These are phyloP conservation scores for Nothopassalora personata DNA, from an alignment of 2,329 filamentous ascomycete genomes.

Conservation along the genomic window DNA sequence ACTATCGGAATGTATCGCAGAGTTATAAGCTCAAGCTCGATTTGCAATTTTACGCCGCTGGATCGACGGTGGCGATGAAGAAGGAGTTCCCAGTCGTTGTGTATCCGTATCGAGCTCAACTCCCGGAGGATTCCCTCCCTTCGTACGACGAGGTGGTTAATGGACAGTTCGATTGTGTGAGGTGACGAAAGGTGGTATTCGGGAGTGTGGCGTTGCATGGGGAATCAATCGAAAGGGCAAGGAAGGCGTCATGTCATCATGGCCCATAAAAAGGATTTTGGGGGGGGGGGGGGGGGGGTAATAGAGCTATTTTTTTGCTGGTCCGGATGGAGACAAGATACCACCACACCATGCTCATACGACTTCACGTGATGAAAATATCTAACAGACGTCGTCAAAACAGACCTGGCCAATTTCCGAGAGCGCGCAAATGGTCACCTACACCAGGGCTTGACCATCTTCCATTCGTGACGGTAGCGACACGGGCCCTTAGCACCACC, in stretches of 20 bases:
- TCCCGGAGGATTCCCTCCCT: background rate
- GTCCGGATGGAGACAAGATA: too few relatives aligned
- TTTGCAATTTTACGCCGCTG: conserved; percentile 11
- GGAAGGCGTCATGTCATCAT: too few relatives aligned
- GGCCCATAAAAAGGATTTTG: background rate
- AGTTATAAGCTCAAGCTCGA: conserved; percentile 13
- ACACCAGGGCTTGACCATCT: too few relatives aligned
- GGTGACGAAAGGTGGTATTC: background rate
- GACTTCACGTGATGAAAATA: too few relatives aligned
- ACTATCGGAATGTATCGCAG: conserved; percentile 6
- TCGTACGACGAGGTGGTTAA: background rate
- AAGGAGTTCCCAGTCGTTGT: conserved; percentile 3
- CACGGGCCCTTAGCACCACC: too few relatives aligned
- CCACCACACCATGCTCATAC: too few relatives aligned
- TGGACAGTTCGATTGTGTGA: background rate
- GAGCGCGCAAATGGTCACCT: too few relatives aligned
- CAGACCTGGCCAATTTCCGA: too few relatives aligned
- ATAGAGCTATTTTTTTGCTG: background rate
- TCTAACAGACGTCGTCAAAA: too few relatives aligned
- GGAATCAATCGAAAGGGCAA: background rate
- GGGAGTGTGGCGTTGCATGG: background rate
- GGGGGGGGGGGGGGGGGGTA: too few relatives aligned
- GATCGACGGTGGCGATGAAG: background rate
- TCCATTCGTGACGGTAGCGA: too few relatives aligned
- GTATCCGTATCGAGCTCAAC: background rate